Evolutionary conservation across 2,329 filamentous ascomycete genomes (phyloP), one percentile per base, ranked within the genome.

Genomic region (Chalara sp.): DNA sequence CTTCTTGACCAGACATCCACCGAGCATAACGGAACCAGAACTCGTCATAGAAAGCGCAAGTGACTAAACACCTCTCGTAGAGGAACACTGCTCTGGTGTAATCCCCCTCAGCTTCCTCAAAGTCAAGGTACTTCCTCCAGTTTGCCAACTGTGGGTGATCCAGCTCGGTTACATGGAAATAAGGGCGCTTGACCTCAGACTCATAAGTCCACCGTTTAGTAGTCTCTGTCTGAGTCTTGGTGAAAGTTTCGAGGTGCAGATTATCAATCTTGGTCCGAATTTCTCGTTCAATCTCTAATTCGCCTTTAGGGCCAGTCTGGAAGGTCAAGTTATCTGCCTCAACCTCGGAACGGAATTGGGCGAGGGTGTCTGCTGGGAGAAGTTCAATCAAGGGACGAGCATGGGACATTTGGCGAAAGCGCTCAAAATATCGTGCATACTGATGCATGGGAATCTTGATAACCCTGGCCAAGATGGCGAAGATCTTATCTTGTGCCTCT

Each of bases 11-110:
- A 53, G 80, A 77, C 87, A 96, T 95, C 93, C 93, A 99, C 40
- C 92, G 79, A 12, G 87, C 89, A 68, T 96, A 99, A n/a, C 93
- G 86, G 62, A 95, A 83, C 93, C 93, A 99, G 68, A 97, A 95
- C 65, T 97, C 92, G 46, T 97, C 92, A 65, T 99, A 96, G 59
- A 95, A 86, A 12, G 93, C 92, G 63, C 89, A 95, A 0, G 89
- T 92, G 35, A 96, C 89, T 48, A 99, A 71, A 62, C 91, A 97
- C 47, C 93, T 84, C 72, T 99, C 93, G 66, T 99, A 97, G 32
- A 99, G 72, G 63, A 93, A 93, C 5, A 87, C 80, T 44, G 79
- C 85, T 53, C 93, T 81, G 11, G 76, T 70, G 58, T 83, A 89
- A 57, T 91, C 82, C 48, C 87, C 89, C 67, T 96, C 86, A 0